Conservation (phyloP, 208 protist genomes). For the Leishmania tarentolae region DNA sequence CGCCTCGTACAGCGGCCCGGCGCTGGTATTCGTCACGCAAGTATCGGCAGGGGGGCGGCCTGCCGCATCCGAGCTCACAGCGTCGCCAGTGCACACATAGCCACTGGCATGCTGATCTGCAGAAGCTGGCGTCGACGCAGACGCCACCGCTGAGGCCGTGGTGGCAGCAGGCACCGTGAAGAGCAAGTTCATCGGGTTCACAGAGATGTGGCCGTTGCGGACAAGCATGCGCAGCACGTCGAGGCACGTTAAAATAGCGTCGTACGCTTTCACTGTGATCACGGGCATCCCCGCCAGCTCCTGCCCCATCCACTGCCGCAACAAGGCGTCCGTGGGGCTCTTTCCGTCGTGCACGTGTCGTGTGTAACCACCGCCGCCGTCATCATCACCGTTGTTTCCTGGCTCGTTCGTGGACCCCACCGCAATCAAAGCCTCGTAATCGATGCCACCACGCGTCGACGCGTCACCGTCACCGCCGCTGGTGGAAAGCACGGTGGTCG, state of each 20-base stretch:
- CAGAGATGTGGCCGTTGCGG: slow-evolving; percentile 29
- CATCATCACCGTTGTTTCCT: not conserved
- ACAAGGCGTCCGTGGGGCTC: slow-evolving; percentile 3
- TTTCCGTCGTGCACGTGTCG: not conserved
- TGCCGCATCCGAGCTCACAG: not conserved
- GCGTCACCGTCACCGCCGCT: slow-evolving; percentile 3
- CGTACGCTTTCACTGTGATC: slow-evolving; percentile 51
- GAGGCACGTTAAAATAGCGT: slow-evolving; percentile 54
- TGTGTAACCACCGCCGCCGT: not conserved
- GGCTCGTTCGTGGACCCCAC: not conserved
- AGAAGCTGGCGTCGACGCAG: not conserved
- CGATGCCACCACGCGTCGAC: slow-evolving; percentile 18
- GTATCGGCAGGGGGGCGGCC: not conserved
- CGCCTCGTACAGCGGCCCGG: slow-evolving; percentile 1
- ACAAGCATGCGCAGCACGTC: slow-evolving; percentile 48
- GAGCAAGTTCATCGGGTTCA: slow-evolving; percentile 32
- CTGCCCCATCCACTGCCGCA: slow-evolving; percentile 8
- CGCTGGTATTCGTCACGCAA: not conserved
- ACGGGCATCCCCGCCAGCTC: slow-evolving; percentile 24
- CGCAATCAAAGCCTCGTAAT: slow-evolving; percentile 28
- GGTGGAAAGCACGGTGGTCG: not conserved
- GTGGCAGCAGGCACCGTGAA: slow-evolving; percentile 14
- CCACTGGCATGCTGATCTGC: not conserved
- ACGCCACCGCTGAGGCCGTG: slow-evolving; percentile 5
- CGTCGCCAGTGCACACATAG: not conserved